These are phyloP conservation scores for Fusarium begoniae DNA, from an alignment of 2,329 filamentous ascomycete genomes.

Conservation along the genomic window DNA sequence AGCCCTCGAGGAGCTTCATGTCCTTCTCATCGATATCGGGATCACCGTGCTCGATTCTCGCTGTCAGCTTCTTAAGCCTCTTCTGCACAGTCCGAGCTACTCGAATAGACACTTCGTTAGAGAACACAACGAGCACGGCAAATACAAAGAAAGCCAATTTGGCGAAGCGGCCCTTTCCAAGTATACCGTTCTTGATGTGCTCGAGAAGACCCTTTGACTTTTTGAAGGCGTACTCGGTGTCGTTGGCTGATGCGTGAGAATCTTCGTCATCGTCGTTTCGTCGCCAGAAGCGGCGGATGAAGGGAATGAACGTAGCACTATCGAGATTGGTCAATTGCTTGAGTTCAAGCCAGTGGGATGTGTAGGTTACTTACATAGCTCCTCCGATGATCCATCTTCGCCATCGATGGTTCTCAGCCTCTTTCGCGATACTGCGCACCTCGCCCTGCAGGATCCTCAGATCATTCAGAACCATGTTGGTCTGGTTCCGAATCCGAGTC, in stretches of 20 bases:
- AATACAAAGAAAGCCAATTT: slow-evolving; percentile 64
- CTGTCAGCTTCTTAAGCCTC: slow-evolving; percentile 58
- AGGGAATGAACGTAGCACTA: slow-evolving; percentile 62
- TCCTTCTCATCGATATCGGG: slow-evolving; percentile 59
- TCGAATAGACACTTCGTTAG: slow-evolving; percentile 65
- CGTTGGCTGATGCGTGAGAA: slow-evolving; percentile 53
- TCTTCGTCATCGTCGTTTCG: slow-evolving; percentile 52
- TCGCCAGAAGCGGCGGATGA: slow-evolving; percentile 62
- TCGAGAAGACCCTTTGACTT: slow-evolving; percentile 60
- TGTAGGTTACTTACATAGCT: slow-evolving; percentile 53
- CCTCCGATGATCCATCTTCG: slow-evolving; percentile 63
- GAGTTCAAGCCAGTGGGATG: not conserved
- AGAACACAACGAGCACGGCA: slow-evolving; percentile 66
- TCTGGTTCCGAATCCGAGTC: slow-evolving; percentile 54
- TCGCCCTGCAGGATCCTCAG: slow-evolving; percentile 56
- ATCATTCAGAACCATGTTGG: slow-evolving; percentile 54
- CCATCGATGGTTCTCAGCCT: slow-evolving; percentile 61
- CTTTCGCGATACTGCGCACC: slow-evolving; percentile 54
- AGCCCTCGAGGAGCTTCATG: slow-evolving; percentile 60
- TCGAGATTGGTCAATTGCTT: slow-evolving; percentile 2
- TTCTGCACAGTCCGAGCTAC: slow-evolving; percentile 62
- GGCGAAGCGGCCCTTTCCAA: slow-evolving; percentile 57
- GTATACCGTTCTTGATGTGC: slow-evolving; percentile 58
- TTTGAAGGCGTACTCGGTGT: slow-evolving; percentile 67
- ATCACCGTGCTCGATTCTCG: slow-evolving; percentile 59